Evolutionary conservation across 2,329 filamentous ascomycete species (phyloP).

Genomic region (Calonectria hongkongensis): DNA sequence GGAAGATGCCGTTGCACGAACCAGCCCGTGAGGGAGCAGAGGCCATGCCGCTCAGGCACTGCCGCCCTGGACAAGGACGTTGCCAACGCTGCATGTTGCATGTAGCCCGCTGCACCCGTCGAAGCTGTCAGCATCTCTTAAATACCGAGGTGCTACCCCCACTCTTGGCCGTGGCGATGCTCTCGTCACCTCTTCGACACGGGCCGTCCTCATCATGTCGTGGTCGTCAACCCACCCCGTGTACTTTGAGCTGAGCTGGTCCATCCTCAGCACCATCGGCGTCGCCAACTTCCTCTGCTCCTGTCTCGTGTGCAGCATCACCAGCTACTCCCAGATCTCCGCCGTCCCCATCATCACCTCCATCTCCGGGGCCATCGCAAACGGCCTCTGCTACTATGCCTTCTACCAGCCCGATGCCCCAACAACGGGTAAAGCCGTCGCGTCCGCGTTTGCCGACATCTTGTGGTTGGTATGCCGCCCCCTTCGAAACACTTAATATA

Average conservation of each 20-base stretch:
- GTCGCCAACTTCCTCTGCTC: slow-evolving; percentile 63
- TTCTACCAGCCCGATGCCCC: slow-evolving; percentile 58
- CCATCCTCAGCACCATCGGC: slow-evolving; percentile 66
- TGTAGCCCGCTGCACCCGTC: not conserved
- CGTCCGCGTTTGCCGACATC: slow-evolving; percentile 63
- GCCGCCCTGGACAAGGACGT: not conserved
- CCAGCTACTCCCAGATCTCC: slow-evolving; percentile 61
- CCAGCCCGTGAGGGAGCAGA: slow-evolving; percentile 9
- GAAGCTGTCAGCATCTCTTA: slow-evolving; percentile 6
- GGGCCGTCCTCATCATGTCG: slow-evolving; percentile 11
- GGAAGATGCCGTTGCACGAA: slow-evolving; percentile 12
- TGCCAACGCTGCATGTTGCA: not conserved
- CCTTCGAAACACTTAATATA: not conserved
- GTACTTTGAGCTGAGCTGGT: slow-evolving; percentile 67
- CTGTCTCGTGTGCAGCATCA: slow-evolving; percentile 62
- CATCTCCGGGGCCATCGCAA: slow-evolving; percentile 62
- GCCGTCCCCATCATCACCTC: slow-evolving; percentile 64
- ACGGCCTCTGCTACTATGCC: slow-evolving; percentile 66
- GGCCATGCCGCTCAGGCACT: slow-evolving; percentile 17
- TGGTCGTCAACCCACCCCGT: slow-evolving; percentile 33
- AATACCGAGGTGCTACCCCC: not conserved
- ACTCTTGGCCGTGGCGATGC: not conserved
- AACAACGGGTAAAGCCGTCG: slow-evolving; percentile 55
- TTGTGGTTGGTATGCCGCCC: slow-evolving; percentile 60
- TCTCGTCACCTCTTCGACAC: slow-evolving; percentile 2